These are phyloP conservation scores for Boletellus sp. DNA, from an alignment of 768 basidiomycete genomes.

Conservation along the genomic window DNA sequence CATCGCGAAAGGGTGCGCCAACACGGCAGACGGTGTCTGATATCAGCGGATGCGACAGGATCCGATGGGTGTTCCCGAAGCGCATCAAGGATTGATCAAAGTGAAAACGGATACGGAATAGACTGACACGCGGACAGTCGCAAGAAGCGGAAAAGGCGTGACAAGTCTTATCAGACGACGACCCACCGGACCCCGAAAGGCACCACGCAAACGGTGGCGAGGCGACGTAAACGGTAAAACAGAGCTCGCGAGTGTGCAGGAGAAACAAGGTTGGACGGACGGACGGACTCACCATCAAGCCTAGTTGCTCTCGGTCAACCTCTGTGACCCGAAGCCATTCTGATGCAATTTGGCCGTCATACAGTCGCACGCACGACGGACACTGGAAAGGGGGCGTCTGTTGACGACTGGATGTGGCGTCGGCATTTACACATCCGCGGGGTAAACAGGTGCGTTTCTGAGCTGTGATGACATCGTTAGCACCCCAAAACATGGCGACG, in stretches of 20 bases:
- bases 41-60: slow-evolving; percentile 5
- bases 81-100: slow-evolving; percentile 2
- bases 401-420: slow-evolving; percentile 6
- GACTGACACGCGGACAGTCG: slow-evolving; percentile 3
- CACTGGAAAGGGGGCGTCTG: slow-evolving; percentile 6
- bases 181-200: slow-evolving; percentile 14
- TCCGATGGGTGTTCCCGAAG: slow-evolving; percentile 2
- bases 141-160: slow-evolving; percentile 4
- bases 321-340: slow-evolving; percentile 35
- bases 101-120: slow-evolving; percentile 1
- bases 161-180: background rate
- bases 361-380: slow-evolving; percentile 16
- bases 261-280: slow-evolving; percentile 5
- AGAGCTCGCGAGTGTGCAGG: background rate
- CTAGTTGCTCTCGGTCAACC: slow-evolving; percentile 24
- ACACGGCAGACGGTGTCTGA: slow-evolving; percentile 2
- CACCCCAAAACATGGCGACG: slow-evolving; percentile 61
- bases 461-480: slow-evolving; percentile 19
- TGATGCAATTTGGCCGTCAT: slow-evolving; percentile 30
- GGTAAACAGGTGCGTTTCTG: slow-evolving; percentile 15
- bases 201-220: slow-evolving; percentile 2
- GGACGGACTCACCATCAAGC: slow-evolving; percentile 28
- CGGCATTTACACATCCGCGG: slow-evolving; percentile 11
- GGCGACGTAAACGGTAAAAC: slow-evolving; percentile 8
- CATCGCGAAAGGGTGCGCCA: slow-evolving; percentile 11